Base-by-base conservation (phyloP, 2,329 filamentous ascomycete species). In the Akanthomyces dipterigenus region DNA sequence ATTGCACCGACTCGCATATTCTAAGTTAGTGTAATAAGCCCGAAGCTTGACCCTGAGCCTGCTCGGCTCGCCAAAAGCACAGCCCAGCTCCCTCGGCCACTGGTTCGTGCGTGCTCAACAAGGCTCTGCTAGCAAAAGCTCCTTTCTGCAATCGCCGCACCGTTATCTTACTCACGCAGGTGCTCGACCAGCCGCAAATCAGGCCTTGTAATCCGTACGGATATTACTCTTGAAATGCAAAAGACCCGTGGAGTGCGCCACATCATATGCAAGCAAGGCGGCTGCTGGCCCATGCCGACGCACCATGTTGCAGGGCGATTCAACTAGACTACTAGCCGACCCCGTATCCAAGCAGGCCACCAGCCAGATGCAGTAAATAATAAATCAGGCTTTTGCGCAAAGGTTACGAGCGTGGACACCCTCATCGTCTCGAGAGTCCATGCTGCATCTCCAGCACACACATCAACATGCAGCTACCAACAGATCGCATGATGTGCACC, bases 41-140 rank as follows among this genome's bases (percentile, higher is more conserved):
- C 55, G 55, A 59, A 43, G 51, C 55, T 51, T 31, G 46, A 16
- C 46, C 46, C 46, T 59, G 45, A 34, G 24, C 46, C 46, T 50
- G 46, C 24, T n/a, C 34, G 16, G 46, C 24, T 50, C 28, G n/a
- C 12, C 14, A 16, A 53, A 12, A 28, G 16, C n/a, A 16, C 49
- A 18, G 28, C 28, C n/a, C 28, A 4, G 49, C 50, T 40, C 18
- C 11, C 26, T 42, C 50, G 31, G 50, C 34, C 50, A 42, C 24
- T 26, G 16, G 7, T 20, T 36, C 22, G 3, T 49, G 20, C 22
- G 3, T 49, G 20, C 20, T 11, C 20, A 2, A 18, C n/a, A 40
- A 38, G 31, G n/a, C 43, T 34, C 5, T 38, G 20, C 43, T 38
- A 1, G 14, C 3, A 50, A 34, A 8, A 28, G 20, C 34, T 51